Evolutionary conservation across 106 monocot genomes (phyloP).

Genomic region (Acorus calamus): DNA sequence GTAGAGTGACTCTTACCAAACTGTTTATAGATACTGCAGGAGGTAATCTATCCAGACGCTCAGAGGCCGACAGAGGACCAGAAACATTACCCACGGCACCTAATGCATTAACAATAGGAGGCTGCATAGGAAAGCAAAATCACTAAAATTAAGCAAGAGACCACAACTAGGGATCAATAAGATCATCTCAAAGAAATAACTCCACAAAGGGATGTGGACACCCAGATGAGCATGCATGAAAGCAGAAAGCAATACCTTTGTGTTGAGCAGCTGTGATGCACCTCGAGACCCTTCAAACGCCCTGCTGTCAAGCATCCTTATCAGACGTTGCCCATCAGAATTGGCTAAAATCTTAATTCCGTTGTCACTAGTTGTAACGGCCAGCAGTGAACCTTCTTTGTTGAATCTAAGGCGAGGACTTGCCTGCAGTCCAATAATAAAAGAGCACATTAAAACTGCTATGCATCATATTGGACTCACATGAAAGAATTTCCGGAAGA

Average conservation of each 20-base stretch:
- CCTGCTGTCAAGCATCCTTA: constrained; percentile 7
- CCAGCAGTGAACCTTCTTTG: constrained; percentile 15
- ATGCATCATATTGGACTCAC: no score
- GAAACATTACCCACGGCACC: constrained; percentile 44
- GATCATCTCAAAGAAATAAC: no score
- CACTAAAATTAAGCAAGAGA: no score
- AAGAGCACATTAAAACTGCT: not conserved
- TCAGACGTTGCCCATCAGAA: constrained; percentile 8
- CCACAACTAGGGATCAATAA: no score
- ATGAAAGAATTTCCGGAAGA: not conserved
- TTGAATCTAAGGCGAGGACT: constrained; percentile 15
- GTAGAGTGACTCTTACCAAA: constrained; percentile 22
- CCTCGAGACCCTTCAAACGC: constrained; percentile 12
- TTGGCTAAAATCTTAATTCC: constrained; percentile 15
- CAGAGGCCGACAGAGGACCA: constrained; percentile 37
- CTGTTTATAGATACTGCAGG: constrained; percentile 26
- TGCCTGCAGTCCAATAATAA: constrained; percentile 2
- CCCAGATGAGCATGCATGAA: no score
- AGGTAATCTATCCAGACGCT: constrained; percentile 53
- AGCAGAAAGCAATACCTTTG: constrained; percentile 6
- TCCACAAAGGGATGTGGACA: no score
- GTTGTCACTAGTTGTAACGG: constrained; percentile 10
- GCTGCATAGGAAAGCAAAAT: constrained; percentile 23
- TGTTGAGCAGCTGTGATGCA: not conserved
- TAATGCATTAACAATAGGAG: constrained; percentile 45